Evolutionary conservation across 305 asterid species (phyloP), one percentile per base, ranked within the genome.

Genomic region (Nicotiana rustica): DNA sequence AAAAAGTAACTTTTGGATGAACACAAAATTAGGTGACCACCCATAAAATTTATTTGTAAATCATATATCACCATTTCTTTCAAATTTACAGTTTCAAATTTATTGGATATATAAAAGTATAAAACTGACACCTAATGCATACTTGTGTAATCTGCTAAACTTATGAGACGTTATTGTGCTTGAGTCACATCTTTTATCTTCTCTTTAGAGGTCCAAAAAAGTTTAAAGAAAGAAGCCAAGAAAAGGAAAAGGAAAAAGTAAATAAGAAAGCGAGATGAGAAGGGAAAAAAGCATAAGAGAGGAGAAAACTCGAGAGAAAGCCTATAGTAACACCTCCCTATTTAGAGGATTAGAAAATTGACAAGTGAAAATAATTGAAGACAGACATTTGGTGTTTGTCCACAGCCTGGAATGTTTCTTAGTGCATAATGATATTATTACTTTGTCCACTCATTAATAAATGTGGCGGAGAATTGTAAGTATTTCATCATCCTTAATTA

Each of bases 301-400:
- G 62, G 62, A 38, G 66, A 75, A 44, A 29, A 29, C 64, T 75
- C 14, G 15, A 75, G 29, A 25, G 15, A 29, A 25, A 55, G 66
- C 29, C 49, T 41, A 41, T 55, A 35, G n/a, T 29, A 52, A 52
- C 64, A 75, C 47, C 80, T 52, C 29, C 25, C 25, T 6, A 75
- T 29, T 25, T 75, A 52, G 65, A 75, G 65, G 47, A 55, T 52
- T 15, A 75, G 49, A 52, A 75, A 75, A 49, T 75, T 29, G 65
- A 75, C 79, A 52, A 75, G 29, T 75, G 65, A 75, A 29, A 75
- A 52, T 75, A 15, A 29, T 75, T 75, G 80, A 75, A 52, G 47
- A 52, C 17, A 52, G 65, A 29, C 10, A 29, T 29, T 75, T 75
- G 29, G 62, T 75, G 65, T 52, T 52, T 75, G 80, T 55, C 10